Conservation (phyloP, 257 asterid genomes). For the Salvia miltiorrhiza region DNA sequence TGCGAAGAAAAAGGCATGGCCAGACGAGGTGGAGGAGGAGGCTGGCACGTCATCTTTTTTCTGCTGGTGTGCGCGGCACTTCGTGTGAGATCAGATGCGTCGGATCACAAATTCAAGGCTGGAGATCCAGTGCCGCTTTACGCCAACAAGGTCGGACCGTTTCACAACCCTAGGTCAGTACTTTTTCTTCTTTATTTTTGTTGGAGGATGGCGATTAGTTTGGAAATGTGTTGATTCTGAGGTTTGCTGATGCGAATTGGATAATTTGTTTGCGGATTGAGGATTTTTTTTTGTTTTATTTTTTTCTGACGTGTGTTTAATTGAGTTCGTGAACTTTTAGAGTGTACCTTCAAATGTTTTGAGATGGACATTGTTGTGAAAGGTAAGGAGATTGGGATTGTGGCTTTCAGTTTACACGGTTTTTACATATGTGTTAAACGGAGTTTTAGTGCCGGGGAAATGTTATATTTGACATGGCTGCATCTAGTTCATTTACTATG, state of each 20-base stretch:
- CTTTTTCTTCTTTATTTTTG: neutral
- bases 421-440: neutral
- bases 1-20: constrained; percentile 19
- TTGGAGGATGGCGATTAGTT: too few species aligned
- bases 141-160: constrained; percentile 89
- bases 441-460: neutral
- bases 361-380: constrained; percentile 3
- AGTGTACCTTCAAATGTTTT: neutral
- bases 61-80: constrained; percentile 26
- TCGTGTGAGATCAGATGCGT: constrained; percentile 52
- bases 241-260: neutral
- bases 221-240: neutral
- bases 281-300: neutral
- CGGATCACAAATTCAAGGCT: constrained; percentile 72
- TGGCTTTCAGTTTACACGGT: neutral
- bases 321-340: neutral
- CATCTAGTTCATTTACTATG: neutral
- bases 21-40: constrained; percentile 20
- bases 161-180: constrained; percentile 65
- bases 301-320: neutral
- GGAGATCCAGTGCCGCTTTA: constrained; percentile 78
- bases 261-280: neutral
- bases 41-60: constrained; percentile 32
- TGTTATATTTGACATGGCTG: neutral
- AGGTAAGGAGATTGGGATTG: neutral